Base-by-base conservation (phyloP, 129 eudicot genomes). In the Scalesia atractyloides region DNA sequence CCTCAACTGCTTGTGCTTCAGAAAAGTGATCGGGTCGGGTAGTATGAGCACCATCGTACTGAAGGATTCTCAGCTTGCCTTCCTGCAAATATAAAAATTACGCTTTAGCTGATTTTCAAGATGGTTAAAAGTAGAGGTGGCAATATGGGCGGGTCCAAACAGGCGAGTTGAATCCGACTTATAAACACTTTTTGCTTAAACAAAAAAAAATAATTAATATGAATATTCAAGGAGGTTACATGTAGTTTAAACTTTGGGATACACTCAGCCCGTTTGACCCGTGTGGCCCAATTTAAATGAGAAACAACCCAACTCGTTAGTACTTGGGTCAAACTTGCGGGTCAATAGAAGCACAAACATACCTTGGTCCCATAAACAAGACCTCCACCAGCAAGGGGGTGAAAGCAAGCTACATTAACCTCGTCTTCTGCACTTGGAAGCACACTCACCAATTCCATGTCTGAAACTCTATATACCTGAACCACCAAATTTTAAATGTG, bases 311-410 rank as follows among this genome's bases (percentile, higher is more conserved):
- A 59, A 58, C 24, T 20, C 43, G 26, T 24, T 14, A 15, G 10
- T 19, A 39, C 26, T 67, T 49, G 53, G 53, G 17, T 49, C 18
- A 15, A 49, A 49, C 12, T 49, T 67, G 57, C 12, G 13, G 30
- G 20, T 2, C 34, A 18, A 54, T 16, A 19, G 10, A 34, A 30
- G 39, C 39, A 30, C 72, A 68, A 24, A 18, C 70, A 77, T 48
- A 93, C 99, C 99, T 95, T 95, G 60, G 99, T 95, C 70, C 99
- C 99, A 78, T 95, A 95, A 48, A 90, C 97, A 77, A 95, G 88
- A 72, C 99, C 99, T 67, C 93, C 86, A n/a, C 99, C 99, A 70
- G 86, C 84, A 68, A 87, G 87, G 64, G 99, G 99, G 62, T 95
- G 99, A 75, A 95, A 95, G 80, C 94, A 90, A 72, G 99, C 99